Evolutionary conservation across 2,329 filamentous ascomycete genomes (phyloP).

Genomic region (Aspergillus brasiliensis): DNA sequence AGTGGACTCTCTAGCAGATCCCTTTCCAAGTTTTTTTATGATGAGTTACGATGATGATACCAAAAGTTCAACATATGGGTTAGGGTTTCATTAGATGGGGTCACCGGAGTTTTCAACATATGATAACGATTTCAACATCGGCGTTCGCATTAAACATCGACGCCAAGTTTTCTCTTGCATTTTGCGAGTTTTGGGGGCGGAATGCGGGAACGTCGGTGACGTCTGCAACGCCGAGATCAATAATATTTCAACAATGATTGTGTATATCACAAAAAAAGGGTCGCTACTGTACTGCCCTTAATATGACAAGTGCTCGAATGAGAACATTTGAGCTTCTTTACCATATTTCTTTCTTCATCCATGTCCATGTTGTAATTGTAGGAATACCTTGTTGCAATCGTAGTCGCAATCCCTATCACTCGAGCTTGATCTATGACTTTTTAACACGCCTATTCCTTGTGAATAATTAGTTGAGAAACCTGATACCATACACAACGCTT

Average conservation of each 20-base stretch:
- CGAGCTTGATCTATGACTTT: too few relatives aligned
- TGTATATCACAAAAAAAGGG: slow-evolving; percentile 23
- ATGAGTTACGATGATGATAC: slow-evolving; percentile 47
- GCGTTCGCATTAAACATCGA: slow-evolving; percentile 32
- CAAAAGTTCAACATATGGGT: slow-evolving; percentile 48
- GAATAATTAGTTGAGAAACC: too few relatives aligned
- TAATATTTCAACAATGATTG: slow-evolving; percentile 43
- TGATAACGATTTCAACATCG: slow-evolving; percentile 55
- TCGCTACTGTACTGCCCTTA: slow-evolving; percentile 17
- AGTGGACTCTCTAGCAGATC: slow-evolving; percentile 18
- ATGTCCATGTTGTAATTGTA: too few relatives aligned
- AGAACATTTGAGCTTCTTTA: neutral
- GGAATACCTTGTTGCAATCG: too few relatives aligned
- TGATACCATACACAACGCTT: neutral
- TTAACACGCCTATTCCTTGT: too few relatives aligned
- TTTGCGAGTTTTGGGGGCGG: slow-evolving; percentile 15
- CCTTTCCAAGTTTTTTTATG: slow-evolving; percentile 30
- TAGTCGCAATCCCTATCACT: too few relatives aligned
- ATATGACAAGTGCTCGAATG: slow-evolving; percentile 5
- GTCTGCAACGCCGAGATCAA: slow-evolving; percentile 22
- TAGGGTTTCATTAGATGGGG: slow-evolving; percentile 41
- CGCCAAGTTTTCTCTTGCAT: slow-evolving; percentile 17
- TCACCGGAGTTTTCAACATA: slow-evolving; percentile 43
- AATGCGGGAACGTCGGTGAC: slow-evolving; percentile 15
- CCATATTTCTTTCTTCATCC: too few relatives aligned